Base-by-base conservation (phyloP, 345 rosid species). In the Acer campestre region DNA sequence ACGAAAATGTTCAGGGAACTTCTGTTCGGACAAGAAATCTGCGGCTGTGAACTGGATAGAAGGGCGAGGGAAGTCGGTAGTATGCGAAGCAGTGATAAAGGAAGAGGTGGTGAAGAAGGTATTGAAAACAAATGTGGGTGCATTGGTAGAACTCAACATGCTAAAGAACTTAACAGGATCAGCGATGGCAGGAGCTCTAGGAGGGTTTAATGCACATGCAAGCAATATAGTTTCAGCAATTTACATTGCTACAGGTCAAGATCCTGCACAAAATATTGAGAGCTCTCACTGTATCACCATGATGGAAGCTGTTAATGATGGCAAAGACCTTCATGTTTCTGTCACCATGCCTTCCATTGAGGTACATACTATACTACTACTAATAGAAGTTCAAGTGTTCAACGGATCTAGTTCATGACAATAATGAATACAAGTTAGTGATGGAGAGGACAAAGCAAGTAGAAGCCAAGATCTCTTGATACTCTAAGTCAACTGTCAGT, bases 151-250 rank as follows among this genome's bases (percentile, higher is more conserved):
- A 82, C 93, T 92, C 18, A 89, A 92, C 83, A 73, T 85, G 87
- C 87, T 86, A 22, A 92, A 92, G 87, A 92, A 92, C 84, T 91
- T 91, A 27, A 77, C 88, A 3, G 95, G 97, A 69, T 92, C 97
- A 23, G 97, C 97, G 17, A 31, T 92, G 81, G 97, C 97, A 9
- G 97, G 97, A 20, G 77, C 95, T 76, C 87, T 92, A 6, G 97
- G 95, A 17, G 97, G 97, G 1, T 92, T 90, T 78, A 92, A 92
- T 53, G 97, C 97, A 51, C 95, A 92, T 56, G 92, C 97, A 12
- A 83, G 92, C 75, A 92, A 92, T 68, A 88, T 92, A 3, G 93
- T 92, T 10, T 81, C 89, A 1, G 95, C 95, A 51, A 71, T 92
- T 40, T 92, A 78, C 69, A 74, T 92, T 31, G 97, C 95, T 40